Percentiles rank a stretch among this genome's conserved stretches.
phyloP scores from a whole-genome alignment of 768 basidiomycete genomes.

The Tulasnella sp. region DNA sequence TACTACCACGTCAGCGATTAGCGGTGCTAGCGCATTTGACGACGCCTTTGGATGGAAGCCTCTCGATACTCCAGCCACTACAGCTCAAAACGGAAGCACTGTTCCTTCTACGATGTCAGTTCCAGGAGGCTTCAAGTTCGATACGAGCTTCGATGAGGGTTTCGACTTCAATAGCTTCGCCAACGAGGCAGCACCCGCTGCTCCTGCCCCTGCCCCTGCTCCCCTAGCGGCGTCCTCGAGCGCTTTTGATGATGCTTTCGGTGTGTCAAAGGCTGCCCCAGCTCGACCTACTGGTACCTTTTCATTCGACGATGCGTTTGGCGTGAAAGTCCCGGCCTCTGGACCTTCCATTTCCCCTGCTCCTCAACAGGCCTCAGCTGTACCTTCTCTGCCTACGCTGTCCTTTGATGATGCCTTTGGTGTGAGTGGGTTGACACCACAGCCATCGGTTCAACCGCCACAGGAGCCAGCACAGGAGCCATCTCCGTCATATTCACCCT shows the following conservation, averaged over 20 bases:
- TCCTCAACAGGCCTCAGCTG: constrained; percentile 18
- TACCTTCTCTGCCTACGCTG: constrained; percentile 21
- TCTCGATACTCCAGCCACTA: too few species aligned
- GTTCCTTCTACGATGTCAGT: too few species aligned
- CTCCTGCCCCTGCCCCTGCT: not conserved
- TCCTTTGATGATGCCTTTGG: constrained; percentile 40
- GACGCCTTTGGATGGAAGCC: constrained; percentile 38
- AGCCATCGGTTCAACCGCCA: too few species aligned
- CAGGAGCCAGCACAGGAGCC: too few species aligned
- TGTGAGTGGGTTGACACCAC: too few species aligned
- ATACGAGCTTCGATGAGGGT: constrained; percentile 12
- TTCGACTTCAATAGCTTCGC: too few species aligned
- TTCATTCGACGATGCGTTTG: constrained; percentile 50
- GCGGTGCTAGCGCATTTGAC: too few species aligned
- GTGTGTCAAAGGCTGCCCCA: constrained; percentile 5
- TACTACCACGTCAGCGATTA: too few species aligned
- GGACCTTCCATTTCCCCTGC: constrained; percentile 16
- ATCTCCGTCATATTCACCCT: too few species aligned
- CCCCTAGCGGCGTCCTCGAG: too few species aligned
- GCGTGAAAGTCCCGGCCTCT: constrained; percentile 25
- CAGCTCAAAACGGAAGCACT: too few species aligned
- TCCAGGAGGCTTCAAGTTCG: too few species aligned
- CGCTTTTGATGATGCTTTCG: constrained; percentile 13
- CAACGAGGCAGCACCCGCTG: not conserved
- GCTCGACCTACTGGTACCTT: constrained; percentile 17